These are phyloP conservation scores for Arthrobotrys iridis DNA, from an alignment of 2,329 filamentous ascomycete species.

Conservation along the genomic window DNA sequence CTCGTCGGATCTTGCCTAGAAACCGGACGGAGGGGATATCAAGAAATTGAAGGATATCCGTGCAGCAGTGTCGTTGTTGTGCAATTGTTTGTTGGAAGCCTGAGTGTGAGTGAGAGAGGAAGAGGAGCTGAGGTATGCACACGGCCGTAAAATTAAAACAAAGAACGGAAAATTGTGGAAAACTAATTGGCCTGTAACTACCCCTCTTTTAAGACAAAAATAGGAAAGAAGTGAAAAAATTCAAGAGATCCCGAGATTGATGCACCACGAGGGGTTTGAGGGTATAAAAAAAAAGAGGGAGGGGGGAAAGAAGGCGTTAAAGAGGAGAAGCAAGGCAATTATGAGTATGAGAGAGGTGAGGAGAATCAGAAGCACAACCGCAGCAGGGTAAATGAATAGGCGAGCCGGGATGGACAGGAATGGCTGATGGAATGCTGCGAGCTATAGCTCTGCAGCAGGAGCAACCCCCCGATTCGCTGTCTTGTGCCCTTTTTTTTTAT, in stretches of 20 bases:
- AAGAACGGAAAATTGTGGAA: background rate
- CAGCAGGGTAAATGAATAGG: slow-evolving; percentile 52
- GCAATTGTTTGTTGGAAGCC: slow-evolving; percentile 6
- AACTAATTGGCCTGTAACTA: slow-evolving; percentile 17
- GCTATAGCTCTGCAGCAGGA: slow-evolving; percentile 16
- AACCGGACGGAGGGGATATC: slow-evolving; percentile 16
- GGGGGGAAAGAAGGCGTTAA: slow-evolving; percentile 10
- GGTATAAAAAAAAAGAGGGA: slow-evolving; percentile 13
- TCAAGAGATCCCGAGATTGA: background rate
- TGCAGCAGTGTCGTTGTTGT: slow-evolving; percentile 7
- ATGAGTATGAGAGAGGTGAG: slow-evolving; percentile 7
- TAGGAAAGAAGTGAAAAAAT: slow-evolving; percentile 11
- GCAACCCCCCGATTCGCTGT: slow-evolving; percentile 1
- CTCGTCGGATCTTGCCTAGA: background rate
- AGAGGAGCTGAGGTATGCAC: slow-evolving; percentile 5
- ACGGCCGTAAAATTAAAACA: slow-evolving; percentile 16
- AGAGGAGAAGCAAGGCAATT: slow-evolving; percentile 17
- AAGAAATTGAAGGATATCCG: slow-evolving; percentile 9
- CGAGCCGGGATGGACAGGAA: slow-evolving; percentile 50
- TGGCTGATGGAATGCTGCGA: slow-evolving; percentile 38
- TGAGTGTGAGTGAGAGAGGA: background rate
- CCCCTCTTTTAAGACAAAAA: slow-evolving; percentile 39
- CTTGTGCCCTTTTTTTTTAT: background rate
- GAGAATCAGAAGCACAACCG: slow-evolving; percentile 26
- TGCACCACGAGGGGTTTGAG: slow-evolving; percentile 40